phyloP scores from a whole-genome alignment of 177 flowering plant genomes.

The Telopea speciosissima region DNA sequence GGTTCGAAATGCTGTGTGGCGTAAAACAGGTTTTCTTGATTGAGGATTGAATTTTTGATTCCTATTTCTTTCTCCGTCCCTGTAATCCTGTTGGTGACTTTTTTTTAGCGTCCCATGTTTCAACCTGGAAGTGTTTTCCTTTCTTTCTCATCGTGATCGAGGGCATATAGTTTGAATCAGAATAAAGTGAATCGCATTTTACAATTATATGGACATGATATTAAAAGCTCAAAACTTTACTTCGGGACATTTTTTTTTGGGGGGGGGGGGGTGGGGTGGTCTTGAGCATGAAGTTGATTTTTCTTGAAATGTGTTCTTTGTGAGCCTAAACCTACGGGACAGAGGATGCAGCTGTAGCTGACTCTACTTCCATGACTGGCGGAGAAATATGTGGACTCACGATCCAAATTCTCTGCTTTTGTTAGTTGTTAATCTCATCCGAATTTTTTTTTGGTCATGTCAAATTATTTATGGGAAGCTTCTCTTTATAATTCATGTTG shows the following conservation, averaged over 20 bases:
- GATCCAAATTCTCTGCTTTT: too few species aligned
- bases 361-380: too few species aligned
- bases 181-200: neutral
- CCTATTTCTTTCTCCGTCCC: neutral
- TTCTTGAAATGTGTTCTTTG: too few species aligned
- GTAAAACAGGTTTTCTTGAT: constrained; percentile 74
- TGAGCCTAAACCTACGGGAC: too few species aligned
- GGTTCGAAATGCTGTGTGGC: constrained; percentile 73
- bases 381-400: too few species aligned
- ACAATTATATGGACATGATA: neutral
- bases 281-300: too few species aligned
- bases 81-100: neutral
- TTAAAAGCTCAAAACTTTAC: neutral
- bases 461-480: too few species aligned
- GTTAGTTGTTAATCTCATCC: too few species aligned
- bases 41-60: constrained; percentile 16
- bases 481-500: too few species aligned
- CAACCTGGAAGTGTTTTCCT: constrained; percentile 1
- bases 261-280: too few species aligned
- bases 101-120: neutral
- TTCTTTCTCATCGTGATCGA: neutral
- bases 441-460: too few species aligned
- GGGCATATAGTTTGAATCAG: neutral
- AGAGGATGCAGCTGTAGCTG: too few species aligned
- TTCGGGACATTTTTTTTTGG: neutral